Evolutionary conservation across 2,329 filamentous ascomycete species (phyloP).

Genomic region (Pestalotiopsis sp.): DNA sequence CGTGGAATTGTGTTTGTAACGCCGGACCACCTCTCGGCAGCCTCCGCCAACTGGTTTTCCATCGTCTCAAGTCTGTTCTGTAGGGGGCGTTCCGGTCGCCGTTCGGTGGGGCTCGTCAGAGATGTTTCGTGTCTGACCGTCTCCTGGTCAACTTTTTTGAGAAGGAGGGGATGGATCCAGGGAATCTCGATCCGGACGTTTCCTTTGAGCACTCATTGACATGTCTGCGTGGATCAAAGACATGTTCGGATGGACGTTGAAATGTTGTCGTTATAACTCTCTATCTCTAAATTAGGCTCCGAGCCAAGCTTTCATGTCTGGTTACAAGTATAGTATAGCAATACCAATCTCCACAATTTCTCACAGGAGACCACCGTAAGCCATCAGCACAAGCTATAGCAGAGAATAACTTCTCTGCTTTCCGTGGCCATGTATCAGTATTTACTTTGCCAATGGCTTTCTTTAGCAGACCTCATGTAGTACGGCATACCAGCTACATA

Average conservation of each 20-base stretch:
- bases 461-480: not conserved
- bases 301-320: not conserved
- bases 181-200: not conserved
- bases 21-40: conserved; percentile 11
- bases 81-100: conserved; percentile 19
- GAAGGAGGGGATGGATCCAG: conserved; percentile 4
- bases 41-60: conserved; percentile 16
- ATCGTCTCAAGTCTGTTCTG: conserved; percentile 9
- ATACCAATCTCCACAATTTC: not conserved
- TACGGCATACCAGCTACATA: not conserved
- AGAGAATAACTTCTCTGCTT: not conserved
- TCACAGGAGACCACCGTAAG: not conserved
- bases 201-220: not conserved
- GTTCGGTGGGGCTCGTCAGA: conserved; percentile 18
- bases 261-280: not conserved
- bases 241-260: not conserved
- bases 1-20: not conserved
- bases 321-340: not conserved
- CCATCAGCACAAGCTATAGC: not conserved
- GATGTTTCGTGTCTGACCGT: conserved; percentile 18
- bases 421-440: not conserved
- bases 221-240: not conserved
- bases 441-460: not conserved
- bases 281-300: not conserved
- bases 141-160: conserved; percentile 1